phyloP scores from a whole-genome alignment of 768 basidiomycete genomes.

The Postia placenta region DNA sequence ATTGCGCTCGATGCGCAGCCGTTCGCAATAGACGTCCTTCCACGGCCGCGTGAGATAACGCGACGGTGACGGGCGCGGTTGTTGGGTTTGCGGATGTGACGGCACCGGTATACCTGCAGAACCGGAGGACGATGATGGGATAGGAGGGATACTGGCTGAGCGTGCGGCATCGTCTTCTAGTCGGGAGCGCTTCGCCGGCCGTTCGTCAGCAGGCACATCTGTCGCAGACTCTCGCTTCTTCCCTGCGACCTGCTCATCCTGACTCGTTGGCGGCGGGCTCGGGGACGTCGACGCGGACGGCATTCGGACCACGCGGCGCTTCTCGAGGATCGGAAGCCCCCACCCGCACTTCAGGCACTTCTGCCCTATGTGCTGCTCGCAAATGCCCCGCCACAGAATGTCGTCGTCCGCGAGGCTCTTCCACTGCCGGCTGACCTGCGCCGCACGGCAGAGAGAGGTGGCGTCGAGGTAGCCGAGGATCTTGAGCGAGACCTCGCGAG shows the following conservation, averaged over 20 bases:
- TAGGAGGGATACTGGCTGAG: constrained; percentile 3
- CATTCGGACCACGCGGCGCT: constrained; percentile 45
- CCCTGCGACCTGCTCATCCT: constrained; percentile 18
- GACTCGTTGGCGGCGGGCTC: constrained; percentile 19
- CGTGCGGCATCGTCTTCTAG: constrained; percentile 5
- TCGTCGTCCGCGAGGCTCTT: constrained; percentile 90
- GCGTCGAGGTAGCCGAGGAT: constrained; percentile 89
- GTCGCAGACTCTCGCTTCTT: constrained; percentile 37
- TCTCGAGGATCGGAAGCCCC: constrained; percentile 90
- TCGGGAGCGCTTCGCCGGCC: constrained; percentile 7
- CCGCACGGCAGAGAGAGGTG: constrained; percentile 87
- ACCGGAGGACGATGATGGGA: constrained; percentile 11
- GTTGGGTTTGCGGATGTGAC: constrained; percentile 24
- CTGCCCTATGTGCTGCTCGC: constrained; percentile 96
- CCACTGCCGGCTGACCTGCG: constrained; percentile 86
- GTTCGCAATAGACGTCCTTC: constrained; percentile 98
- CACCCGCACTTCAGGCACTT: constrained; percentile 97
- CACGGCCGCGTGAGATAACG: constrained; percentile 75
- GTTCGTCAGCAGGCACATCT: constrained; percentile 1
- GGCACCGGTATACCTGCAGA: constrained; percentile 2
- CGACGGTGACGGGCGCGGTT: constrained; percentile 6
- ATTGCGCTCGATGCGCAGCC: constrained; percentile 93
- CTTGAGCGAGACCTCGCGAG: constrained; percentile 83
- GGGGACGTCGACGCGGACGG: constrained; percentile 34
- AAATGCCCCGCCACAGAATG: constrained; percentile 91